Base-by-base conservation (phyloP, 2,329 filamentous ascomycete genomes). In the Colletotrichum sp. region DNA sequence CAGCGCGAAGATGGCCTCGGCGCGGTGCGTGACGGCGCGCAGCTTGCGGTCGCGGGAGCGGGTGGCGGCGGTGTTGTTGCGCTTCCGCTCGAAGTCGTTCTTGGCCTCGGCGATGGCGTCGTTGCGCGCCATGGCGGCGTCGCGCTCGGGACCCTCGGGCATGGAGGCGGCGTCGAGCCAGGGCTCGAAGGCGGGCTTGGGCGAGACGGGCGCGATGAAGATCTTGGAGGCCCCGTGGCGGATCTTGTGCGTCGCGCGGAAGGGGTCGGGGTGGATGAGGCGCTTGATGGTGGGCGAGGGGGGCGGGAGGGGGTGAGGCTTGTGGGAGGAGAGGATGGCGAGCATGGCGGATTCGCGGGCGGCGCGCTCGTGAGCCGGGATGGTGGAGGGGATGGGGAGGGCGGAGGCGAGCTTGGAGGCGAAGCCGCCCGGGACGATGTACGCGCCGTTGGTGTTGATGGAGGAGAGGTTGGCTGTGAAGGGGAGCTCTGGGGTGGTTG, bases 31-130 rank as follows among this genome's bases (percentile, higher is more conserved):
- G 25, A 72, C 44, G 13, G 68, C 68, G 16, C 68, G 25, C 19
- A 72, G 28, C 25, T 48, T 71, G 9, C 52, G 61, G 61, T 81
- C 75, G 1, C 85, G 81, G 13, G 81, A 83, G 69, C 84, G 83
- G 77, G 83, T 84, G 28, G 85, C 85, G 1, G 85, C 83, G 44
- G 79, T 73, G 75, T 86, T 86, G 79, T 87, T 87, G 6, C 85
- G 79, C 57, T 80, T 73, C 3, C 82, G 79, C 22, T 85, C 82
- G 3, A 81, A 63, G 6, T 28, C 65, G 72, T 81, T 80, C 11
- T 78, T 77, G 25, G 78, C 67, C 5, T 72, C 71, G 4, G 82
- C 79, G 48, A 84, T 80, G 8, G 61, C 15, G 67, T 85, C 83
- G 72, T 82, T 82, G 8, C 75, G 71, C 36, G 22, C 36, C 19